A percentile compares a stretch with the other conserved stretches of the same genome.
Evolutionary conservation across 202 grass and related monocot genomes (phyloP).

Genomic region (Sporobolus alterniflorus): DNA sequence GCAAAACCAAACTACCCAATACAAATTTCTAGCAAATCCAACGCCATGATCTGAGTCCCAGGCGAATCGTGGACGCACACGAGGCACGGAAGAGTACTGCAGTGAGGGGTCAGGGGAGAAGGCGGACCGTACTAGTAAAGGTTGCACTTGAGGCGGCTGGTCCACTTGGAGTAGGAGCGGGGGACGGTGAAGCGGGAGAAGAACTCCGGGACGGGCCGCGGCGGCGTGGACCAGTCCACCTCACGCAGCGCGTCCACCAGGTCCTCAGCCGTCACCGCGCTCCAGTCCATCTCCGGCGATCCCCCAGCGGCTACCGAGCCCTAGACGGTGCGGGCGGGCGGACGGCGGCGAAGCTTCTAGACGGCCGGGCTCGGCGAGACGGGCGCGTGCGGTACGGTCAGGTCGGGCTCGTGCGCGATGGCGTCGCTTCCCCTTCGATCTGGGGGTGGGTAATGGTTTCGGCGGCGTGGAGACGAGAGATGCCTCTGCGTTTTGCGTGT

Average conservation of each 20-base stretch:
- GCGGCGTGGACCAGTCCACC: slow-evolving; percentile 93
- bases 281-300: slow-evolving; percentile 83
- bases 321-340: neutral
- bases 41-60: neutral
- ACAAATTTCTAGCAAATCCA: neutral
- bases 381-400: neutral
- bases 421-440: slow-evolving; percentile 11
- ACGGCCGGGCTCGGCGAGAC: neutral
- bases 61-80: neutral
- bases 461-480: slow-evolving; percentile 6
- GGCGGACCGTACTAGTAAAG: slow-evolving; percentile 88
- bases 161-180: slow-evolving; percentile 91
- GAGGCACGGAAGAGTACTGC: neutral
- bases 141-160: slow-evolving; percentile 96
- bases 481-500: neutral
- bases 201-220: slow-evolving; percentile 91
- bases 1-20: neutral
- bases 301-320: slow-evolving; percentile 23
- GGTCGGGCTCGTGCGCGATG: slow-evolving; percentile 10
- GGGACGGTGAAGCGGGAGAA: slow-evolving; percentile 97
- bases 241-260: slow-evolving; percentile 92
- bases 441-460: neutral
- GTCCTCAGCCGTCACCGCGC: slow-evolving; percentile 92
- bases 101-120: slow-evolving; percentile 1
- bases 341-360: slow-evolving; percentile 1